Conservation (phyloP, 768 basidiomycete species). For the Suillus fuscotomentosus region DNA sequence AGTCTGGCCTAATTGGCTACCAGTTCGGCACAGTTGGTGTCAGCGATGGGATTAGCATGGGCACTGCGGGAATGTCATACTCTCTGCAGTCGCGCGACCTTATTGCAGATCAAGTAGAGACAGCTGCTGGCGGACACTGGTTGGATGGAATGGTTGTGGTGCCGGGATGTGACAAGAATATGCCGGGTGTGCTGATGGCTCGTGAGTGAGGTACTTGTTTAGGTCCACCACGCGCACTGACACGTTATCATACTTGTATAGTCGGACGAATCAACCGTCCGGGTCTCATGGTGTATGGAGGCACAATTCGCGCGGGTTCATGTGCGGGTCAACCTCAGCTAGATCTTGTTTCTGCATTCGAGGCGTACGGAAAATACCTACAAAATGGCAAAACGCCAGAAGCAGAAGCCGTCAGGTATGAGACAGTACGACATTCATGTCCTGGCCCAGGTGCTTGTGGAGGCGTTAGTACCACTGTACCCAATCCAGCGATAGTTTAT, state of each 20-base stretch:
- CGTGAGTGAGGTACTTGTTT: conserved; percentile 48
- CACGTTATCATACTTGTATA: conserved; percentile 27
- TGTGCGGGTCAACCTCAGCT: conserved; percentile 87
- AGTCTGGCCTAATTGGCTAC: conserved; percentile 82
- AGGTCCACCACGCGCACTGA: background rate
- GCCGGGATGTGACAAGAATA: conserved; percentile 99
- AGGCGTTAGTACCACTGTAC: conserved; percentile 59
- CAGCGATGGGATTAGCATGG: conserved; percentile 99
- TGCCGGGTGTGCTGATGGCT: conserved; percentile 99
- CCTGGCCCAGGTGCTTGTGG: conserved; percentile 99
- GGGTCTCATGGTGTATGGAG: conserved; percentile 97
- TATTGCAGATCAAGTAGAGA: conserved; percentile 97
- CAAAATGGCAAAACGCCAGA: conserved; percentile 81
- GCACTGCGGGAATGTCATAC: conserved; percentile 89
- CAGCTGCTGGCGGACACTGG: conserved; percentile 95
- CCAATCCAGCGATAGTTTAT: background rate
- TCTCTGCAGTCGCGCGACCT: conserved; percentile 98
- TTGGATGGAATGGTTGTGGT: conserved; percentile 97
- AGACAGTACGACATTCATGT: conserved; percentile 90
- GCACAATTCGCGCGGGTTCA: conserved; percentile 89
- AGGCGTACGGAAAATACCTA: conserved; percentile 93
- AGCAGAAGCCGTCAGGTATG: conserved; percentile 82
- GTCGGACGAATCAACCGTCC: conserved; percentile 96
- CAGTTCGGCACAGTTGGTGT: conserved; percentile 98
- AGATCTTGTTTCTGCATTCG: conserved; percentile 97